phyloP scores from a whole-genome alignment of 257 asterid species.

The Petunia axillaris region DNA sequence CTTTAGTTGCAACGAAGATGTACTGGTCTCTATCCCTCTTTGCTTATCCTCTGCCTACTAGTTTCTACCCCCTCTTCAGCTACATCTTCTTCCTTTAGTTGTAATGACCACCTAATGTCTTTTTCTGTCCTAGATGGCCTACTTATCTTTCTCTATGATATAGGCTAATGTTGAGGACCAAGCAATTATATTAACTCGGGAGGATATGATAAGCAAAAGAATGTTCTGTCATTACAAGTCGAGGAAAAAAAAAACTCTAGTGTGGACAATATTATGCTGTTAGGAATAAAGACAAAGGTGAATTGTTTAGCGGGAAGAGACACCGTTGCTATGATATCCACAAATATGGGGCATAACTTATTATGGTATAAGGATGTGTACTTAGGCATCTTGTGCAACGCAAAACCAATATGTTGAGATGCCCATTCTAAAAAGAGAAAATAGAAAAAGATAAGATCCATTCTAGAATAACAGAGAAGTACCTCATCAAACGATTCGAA shows the following conservation, averaged over 20 bases:
- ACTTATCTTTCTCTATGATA: not conserved
- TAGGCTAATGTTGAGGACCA: not conserved
- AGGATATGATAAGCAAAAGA: not conserved
- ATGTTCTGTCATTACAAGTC: not conserved
- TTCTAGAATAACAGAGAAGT: conserved; percentile 26
- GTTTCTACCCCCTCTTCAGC: conserved; percentile 7
- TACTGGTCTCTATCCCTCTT: not conserved
- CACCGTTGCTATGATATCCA: not conserved
- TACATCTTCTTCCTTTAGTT: not conserved
- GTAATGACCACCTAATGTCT: conserved; percentile 7
- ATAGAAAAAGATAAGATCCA: not conserved
- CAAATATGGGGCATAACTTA: not conserved
- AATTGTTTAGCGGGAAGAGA: not conserved
- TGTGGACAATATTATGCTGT: not conserved
- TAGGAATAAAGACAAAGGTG: not conserved
- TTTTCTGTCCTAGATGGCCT: not conserved
- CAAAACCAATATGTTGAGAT: not conserved
- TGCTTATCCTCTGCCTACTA: not conserved
- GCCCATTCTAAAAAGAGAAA: not conserved
- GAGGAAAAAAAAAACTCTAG: not conserved
- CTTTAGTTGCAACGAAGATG: not conserved
- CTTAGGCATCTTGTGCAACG: not conserved
- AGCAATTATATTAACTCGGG: not conserved
- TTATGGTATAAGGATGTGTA: not conserved
- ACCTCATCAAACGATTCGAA: conserved; percentile 99